Evolutionary conservation across 2,329 filamentous ascomycete genomes (phyloP).

Genomic region (Fusarium bactridioides): DNA sequence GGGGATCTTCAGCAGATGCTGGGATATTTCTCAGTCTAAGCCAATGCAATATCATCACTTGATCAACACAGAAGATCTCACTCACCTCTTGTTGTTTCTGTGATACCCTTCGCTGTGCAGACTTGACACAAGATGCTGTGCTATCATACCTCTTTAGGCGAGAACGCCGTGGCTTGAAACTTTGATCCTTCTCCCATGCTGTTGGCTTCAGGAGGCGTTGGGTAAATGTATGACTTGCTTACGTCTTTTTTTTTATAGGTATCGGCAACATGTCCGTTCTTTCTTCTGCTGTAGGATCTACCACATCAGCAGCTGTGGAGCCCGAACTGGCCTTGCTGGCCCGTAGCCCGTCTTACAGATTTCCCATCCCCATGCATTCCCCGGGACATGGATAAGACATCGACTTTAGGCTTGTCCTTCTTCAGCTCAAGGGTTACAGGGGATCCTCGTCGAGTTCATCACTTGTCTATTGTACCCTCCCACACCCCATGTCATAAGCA

Average conservation of each 20-base stretch:
- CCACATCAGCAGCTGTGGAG: background rate
- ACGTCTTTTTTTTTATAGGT: background rate
- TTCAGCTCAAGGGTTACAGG: constrained; percentile 11
- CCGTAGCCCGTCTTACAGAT: background rate
- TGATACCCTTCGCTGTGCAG: background rate
- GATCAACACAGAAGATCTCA: background rate
- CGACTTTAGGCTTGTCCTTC: background rate
- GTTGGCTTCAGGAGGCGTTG: constrained; percentile 11
- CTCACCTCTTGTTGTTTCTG: background rate
- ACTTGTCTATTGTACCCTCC: constrained; percentile 12
- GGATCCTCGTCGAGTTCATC: constrained; percentile 32
- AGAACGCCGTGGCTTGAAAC: constrained; percentile 13
- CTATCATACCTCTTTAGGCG: constrained; percentile 4
- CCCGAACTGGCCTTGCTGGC: background rate
- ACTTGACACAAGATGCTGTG: constrained; percentile 18
- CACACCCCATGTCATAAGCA: constrained; percentile 4
- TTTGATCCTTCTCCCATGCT: constrained; percentile 12
- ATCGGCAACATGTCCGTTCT: background rate
- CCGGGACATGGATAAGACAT: background rate
- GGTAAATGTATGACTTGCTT: background rate
- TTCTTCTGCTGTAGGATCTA: background rate
- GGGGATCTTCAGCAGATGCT: background rate
- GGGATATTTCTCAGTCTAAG: background rate
- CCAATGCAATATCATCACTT: background rate
- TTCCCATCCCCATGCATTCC: constrained; percentile 2